phyloP scores from a whole-genome alignment of 2,329 filamentous ascomycete species.

The Ciborinia camelliae region DNA sequence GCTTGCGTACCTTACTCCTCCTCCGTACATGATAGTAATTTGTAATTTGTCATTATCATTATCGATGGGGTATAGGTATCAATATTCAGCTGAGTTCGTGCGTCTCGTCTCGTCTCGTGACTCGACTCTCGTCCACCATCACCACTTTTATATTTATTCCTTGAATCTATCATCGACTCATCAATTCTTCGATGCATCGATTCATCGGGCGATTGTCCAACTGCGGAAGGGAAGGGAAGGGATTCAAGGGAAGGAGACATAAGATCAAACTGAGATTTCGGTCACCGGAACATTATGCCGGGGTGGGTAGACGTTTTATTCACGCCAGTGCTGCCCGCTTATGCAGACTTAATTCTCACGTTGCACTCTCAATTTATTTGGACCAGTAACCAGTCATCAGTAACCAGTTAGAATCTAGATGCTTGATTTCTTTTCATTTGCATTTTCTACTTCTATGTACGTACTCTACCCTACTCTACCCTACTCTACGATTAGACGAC shows the following conservation, averaged over 20 bases:
- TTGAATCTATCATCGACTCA: neutral
- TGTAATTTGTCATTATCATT: too few species aligned
- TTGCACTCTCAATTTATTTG: neutral
- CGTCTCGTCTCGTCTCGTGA: too few species aligned
- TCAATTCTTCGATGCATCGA: neutral
- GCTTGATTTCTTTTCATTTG: neutral
- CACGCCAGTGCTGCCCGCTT: constrained; percentile 7
- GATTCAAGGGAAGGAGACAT: too few species aligned
- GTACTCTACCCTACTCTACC: too few species aligned
- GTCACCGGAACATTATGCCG: constrained; percentile 14
- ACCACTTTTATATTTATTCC: neutral
- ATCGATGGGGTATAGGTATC: too few species aligned
- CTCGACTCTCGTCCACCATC: neutral
- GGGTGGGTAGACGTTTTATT: constrained; percentile 9
- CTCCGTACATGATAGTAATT: too few species aligned
- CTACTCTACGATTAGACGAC: too few species aligned
- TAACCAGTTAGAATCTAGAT: too few species aligned
- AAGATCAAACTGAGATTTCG: constrained; percentile 12
- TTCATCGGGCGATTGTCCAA: neutral
- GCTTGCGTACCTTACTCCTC: too few species aligned
- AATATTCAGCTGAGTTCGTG: too few species aligned
- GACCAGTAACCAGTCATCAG: too few species aligned
- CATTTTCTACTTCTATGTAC: neutral
- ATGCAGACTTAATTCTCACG: constrained; percentile 7
- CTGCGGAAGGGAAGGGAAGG: constrained; percentile 8